Conservation (phyloP, 805 yeast genomes). For the Wickerhamiella shivajii region DNA sequence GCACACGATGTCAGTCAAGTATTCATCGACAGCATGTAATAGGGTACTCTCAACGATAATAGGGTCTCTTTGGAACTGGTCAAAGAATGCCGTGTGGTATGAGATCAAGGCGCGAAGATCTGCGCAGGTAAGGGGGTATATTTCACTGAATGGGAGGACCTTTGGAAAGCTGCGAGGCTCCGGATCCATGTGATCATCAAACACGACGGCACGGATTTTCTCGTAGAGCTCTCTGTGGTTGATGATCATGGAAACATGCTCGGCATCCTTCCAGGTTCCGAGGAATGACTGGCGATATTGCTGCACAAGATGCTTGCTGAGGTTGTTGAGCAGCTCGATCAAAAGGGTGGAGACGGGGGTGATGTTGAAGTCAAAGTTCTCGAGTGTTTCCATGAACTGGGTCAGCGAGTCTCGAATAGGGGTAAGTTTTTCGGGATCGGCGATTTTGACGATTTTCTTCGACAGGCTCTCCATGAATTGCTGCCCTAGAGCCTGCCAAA, state of each 20-base stretch:
- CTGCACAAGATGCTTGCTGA: conserved; percentile 39
- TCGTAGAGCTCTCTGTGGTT: conserved; percentile 45
- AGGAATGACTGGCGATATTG: conserved; percentile 49
- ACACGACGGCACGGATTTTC: conserved; percentile 37
- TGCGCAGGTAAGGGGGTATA: conserved; percentile 76
- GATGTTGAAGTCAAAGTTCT: conserved; percentile 49
- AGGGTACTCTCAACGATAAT: conserved; percentile 46
- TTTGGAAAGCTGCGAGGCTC: conserved; percentile 34
- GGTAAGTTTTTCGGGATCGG: conserved; percentile 23
- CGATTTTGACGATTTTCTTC: conserved; percentile 21
- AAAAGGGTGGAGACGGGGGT: conserved; percentile 48
- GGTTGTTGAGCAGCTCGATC: conserved; percentile 42
- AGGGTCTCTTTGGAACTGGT: conserved; percentile 46
- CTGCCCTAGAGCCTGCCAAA: conserved; percentile 54
- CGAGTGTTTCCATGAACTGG: conserved; percentile 58
- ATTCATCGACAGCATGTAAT: conserved; percentile 46
- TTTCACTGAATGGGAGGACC: conserved; percentile 73
- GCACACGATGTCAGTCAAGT: conserved; percentile 56
- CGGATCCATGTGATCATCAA: conserved; percentile 27
- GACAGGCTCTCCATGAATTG: conserved; percentile 19
- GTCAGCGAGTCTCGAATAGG: conserved; percentile 48
- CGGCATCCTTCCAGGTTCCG: conserved; percentile 56
- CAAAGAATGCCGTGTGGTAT: conserved; percentile 49
- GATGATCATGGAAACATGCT: conserved; percentile 74
- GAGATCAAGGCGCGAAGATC: conserved; percentile 51